Conservation (phyloP, 768 basidiomycete species). For the Suillus weaverae region DNA sequence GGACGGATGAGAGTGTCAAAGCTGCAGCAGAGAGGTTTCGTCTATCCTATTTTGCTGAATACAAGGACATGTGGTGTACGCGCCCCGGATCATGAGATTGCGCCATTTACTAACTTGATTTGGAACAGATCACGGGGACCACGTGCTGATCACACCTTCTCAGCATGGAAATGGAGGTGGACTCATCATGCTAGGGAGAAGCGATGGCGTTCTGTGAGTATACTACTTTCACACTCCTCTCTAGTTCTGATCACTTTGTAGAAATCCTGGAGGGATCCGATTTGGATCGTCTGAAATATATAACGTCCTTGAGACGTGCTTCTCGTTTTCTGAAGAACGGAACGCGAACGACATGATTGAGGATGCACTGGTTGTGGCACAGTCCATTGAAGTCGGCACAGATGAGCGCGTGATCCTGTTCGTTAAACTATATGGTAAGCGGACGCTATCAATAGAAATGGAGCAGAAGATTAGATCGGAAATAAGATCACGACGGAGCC, state of each 20-base stretch:
- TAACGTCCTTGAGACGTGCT: slow-evolving; percentile 69
- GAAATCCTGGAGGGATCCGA: slow-evolving; percentile 80
- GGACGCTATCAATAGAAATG: slow-evolving; percentile 49
- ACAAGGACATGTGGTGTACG: slow-evolving; percentile 74
- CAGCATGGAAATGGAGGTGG: slow-evolving; percentile 73
- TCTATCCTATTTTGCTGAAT: slow-evolving; percentile 71
- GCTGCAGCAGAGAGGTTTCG: slow-evolving; percentile 57
- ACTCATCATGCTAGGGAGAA: slow-evolving; percentile 76
- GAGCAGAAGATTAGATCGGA: slow-evolving; percentile 58
- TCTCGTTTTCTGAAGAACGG: slow-evolving; percentile 38
- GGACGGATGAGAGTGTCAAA: slow-evolving; percentile 50
- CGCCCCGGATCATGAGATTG: slow-evolving; percentile 15
- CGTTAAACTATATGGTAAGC: slow-evolving; percentile 58
- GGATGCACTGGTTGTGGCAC: slow-evolving; percentile 73
- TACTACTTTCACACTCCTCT: slow-evolving; percentile 5
- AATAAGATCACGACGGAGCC: slow-evolving; percentile 62
- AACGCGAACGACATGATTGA: slow-evolving; percentile 39
- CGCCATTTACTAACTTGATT: slow-evolving; percentile 6
- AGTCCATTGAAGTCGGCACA: slow-evolving; percentile 58
- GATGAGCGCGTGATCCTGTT: slow-evolving; percentile 81
- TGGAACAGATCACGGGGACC: slow-evolving; percentile 69
- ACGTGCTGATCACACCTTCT: slow-evolving; percentile 67
- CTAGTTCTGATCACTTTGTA: slow-evolving; percentile 24
- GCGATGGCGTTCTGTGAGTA: slow-evolving; percentile 76
- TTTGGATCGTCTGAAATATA: slow-evolving; percentile 83